Evolutionary conservation across 1,139 yeast species (phyloP), one percentile per base, ranked within the genome.

Genomic region (Candida anutae): DNA sequence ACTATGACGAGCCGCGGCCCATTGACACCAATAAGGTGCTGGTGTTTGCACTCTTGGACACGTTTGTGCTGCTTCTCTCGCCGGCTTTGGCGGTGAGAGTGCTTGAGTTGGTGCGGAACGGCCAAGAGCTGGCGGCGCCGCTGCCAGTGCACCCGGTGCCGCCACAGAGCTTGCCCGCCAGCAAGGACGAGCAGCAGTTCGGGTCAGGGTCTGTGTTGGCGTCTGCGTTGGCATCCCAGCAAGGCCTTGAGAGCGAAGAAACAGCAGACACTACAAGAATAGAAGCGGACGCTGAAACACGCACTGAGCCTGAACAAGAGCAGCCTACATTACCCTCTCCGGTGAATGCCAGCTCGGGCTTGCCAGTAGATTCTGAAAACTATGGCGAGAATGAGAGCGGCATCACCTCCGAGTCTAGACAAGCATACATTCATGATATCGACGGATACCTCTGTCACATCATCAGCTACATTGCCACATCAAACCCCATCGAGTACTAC

Each of bases 401-500:
- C n/a, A n/a, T n/a, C n/a, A n/a, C n/a, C n/a, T n/a, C n/a, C n/a
- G n/a, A n/a, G n/a, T n/a, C n/a, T n/a, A n/a, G n/a, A n/a, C 20
- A 29, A 4, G 13, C 24, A 3, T 24, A 27, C 24, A 28, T 39
- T n/a, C 35, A 36, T 4, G 64, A 63, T 22, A 69, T 74, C 24
- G 79, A 74, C 41, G 38, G 43, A 10, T 58, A 62, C 48, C 47
- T 73, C 45, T 67, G 67, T 43, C 40, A 58, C 4, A 47, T 69
- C 3, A 45, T 74, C 21, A 58, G 72, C 27, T 77, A 58, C 42
- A 41, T 77, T 11, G 69, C 78, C 2, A 69, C 77, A 2, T 56
- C 81, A 2, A 75, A 77, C 43, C 74, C 81, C 22, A 38, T 37
- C 0, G 72, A 69, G 19, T 74, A 65, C 41, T 64, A 56, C 30